Evolutionary conservation across 305 asterid genomes (phyloP).

Genomic region (Fraxinus greggii): DNA sequence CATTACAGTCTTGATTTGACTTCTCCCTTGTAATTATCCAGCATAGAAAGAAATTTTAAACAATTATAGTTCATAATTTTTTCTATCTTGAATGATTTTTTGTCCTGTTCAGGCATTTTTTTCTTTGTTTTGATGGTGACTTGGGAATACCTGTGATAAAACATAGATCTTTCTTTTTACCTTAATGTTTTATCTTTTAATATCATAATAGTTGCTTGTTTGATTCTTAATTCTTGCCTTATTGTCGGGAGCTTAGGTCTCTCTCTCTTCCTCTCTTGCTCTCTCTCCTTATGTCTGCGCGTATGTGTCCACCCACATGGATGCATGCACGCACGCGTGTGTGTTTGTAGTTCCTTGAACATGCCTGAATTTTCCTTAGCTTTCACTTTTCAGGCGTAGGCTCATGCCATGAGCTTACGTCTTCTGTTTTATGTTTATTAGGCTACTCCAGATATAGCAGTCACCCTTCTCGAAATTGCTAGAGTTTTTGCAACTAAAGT

Average conservation of each 20-base stretch:
- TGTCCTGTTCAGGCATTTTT: background rate
- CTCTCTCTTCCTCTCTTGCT: background rate
- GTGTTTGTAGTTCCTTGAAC: background rate
- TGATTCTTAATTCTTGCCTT: slow-evolving; percentile 16
- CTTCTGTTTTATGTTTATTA: slow-evolving; percentile 32
- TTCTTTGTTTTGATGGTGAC: background rate
- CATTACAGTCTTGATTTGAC: slow-evolving; percentile 10
- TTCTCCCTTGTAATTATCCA: background rate
- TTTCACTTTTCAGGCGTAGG: slow-evolving; percentile 11
- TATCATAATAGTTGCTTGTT: slow-evolving; percentile 15
- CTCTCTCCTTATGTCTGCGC: background rate
- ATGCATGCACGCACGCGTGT: background rate
- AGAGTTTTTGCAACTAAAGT: slow-evolving; percentile 95
- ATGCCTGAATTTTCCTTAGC: slow-evolving; percentile 6
- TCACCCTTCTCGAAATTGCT: slow-evolving; percentile 97
- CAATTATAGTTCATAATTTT: background rate
- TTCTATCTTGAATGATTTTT: background rate
- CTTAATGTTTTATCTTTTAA: background rate
- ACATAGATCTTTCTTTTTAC: background rate
- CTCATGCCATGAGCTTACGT: slow-evolving; percentile 17
- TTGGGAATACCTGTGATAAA: slow-evolving; percentile 3
- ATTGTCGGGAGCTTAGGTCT: background rate
- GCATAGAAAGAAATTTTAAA: background rate
- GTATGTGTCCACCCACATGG: slow-evolving; percentile 10
- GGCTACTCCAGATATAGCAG: slow-evolving; percentile 99